phyloP scores from a whole-genome alignment of 208 protist species.

The Trypanosoma platydactyli region DNA sequence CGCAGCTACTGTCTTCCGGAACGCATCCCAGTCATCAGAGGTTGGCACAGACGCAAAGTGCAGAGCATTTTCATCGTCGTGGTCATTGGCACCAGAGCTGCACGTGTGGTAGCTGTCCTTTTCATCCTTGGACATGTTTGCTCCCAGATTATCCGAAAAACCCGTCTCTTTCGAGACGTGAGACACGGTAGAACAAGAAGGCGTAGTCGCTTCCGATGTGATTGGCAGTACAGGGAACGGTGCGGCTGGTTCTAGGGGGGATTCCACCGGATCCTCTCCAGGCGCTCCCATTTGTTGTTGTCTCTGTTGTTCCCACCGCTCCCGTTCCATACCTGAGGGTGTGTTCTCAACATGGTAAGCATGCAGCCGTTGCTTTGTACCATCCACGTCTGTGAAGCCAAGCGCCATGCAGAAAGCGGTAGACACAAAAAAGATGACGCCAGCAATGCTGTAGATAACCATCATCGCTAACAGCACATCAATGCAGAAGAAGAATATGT shows the following conservation, averaged over 20 bases:
- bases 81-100: not conserved
- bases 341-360: conserved; percentile 40
- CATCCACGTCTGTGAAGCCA: conserved; percentile 27
- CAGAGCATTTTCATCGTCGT: not conserved
- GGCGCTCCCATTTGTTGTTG: not conserved
- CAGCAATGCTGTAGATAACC: conserved; percentile 42
- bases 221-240: not conserved
- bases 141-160: too few species aligned
- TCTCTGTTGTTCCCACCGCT: conserved; percentile 7
- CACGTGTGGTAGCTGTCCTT: not conserved
- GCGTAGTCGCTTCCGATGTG: not conserved
- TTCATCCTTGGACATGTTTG: too few species aligned
- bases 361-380: conserved; percentile 26
- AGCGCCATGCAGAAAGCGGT: conserved; percentile 36
- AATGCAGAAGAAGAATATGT: conserved; percentile 36
- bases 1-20: conserved; percentile 6
- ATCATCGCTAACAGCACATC: conserved; percentile 25
- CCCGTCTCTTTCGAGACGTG: not conserved
- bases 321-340: conserved; percentile 24
- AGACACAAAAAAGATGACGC: conserved; percentile 30
- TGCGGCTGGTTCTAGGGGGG: not conserved
- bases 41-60: not conserved
- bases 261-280: too few species aligned
- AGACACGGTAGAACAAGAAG: not conserved
- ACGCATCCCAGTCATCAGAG: conserved; percentile 15